A percentile compares a stretch with the other conserved stretches of the same genome.
Evolutionary conservation across 2,329 filamentous ascomycete species (phyloP).

Genomic region (Phialophora tarda): DNA sequence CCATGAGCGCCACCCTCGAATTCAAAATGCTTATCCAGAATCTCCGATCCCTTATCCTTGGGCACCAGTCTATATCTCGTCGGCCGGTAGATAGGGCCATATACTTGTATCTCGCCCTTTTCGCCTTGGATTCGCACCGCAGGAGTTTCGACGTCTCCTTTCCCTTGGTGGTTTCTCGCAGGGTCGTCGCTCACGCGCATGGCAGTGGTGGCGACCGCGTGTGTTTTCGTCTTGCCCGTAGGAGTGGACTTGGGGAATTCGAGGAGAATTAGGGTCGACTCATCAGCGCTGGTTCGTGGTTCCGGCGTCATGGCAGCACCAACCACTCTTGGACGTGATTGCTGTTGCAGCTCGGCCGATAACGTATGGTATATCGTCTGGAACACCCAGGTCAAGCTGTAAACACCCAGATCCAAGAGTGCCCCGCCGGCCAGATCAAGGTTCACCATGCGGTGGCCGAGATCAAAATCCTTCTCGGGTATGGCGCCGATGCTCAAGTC

Average conservation of each 20-base stretch:
- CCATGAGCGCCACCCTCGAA: slow-evolving; percentile 35
- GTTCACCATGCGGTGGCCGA: slow-evolving; percentile 75
- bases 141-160: slow-evolving; percentile 36
- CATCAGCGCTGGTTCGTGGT: slow-evolving; percentile 41
- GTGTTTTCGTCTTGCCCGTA: slow-evolving; percentile 63
- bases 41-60: slow-evolving; percentile 59
- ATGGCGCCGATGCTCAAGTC: slow-evolving; percentile 50
- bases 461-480: slow-evolving; percentile 57
- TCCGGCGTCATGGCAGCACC: slow-evolving; percentile 56
- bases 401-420: slow-evolving; percentile 83
- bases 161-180: slow-evolving; percentile 29
- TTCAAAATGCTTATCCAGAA: slow-evolving; percentile 31
- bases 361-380: slow-evolving; percentile 64
- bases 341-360: slow-evolving; percentile 25
- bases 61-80: slow-evolving; percentile 74
- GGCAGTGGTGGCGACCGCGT: slow-evolving; percentile 41
- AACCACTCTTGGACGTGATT: slow-evolving; percentile 54
- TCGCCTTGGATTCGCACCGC: slow-evolving; percentile 42
- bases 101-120: slow-evolving; percentile 41
- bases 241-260: slow-evolving; percentile 35
- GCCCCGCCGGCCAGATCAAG: slow-evolving; percentile 80
- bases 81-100: slow-evolving; percentile 41
- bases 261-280: slow-evolving; percentile 43
- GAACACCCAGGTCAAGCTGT: slow-evolving; percentile 89
- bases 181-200: slow-evolving; percentile 41